Evolutionary conservation across 2,329 filamentous ascomycete genomes (phyloP).

Genomic region (Macrophomina phaseolina): DNA sequence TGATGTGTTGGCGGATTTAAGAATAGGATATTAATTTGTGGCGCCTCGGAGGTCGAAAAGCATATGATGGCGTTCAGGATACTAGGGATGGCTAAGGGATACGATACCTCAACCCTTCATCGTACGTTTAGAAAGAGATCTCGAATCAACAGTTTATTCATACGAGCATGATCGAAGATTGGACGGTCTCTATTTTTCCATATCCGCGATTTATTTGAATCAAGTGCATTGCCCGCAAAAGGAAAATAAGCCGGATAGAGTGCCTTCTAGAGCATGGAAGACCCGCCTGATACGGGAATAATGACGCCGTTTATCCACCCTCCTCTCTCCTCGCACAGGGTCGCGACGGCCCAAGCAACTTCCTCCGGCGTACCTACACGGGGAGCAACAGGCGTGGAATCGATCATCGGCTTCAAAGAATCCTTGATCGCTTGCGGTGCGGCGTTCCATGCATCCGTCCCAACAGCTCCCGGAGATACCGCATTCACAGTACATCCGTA

Average conservation of each 20-base stretch:
- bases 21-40: background rate
- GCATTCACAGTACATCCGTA: background rate
- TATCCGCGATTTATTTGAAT: too few relatives aligned
- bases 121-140: background rate
- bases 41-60: slow-evolving; percentile 16
- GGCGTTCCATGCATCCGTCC: background rate
- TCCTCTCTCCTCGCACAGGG: background rate
- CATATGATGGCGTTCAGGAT: slow-evolving; percentile 1
- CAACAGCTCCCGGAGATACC: background rate
- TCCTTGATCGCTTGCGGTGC: background rate
- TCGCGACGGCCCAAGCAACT: background rate
- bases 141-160: too few relatives aligned
- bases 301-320: background rate
- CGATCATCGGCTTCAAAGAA: background rate
- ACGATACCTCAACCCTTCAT: background rate
- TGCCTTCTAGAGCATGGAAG: background rate
- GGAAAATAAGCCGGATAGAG: background rate
- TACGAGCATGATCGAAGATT: too few relatives aligned
- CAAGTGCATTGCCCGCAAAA: background rate
- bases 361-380: background rate
- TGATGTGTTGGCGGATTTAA: background rate
- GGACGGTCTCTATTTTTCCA: background rate
- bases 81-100: background rate
- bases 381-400: background rate
- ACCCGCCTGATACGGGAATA: background rate